Base-by-base conservation (phyloP, 2,329 filamentous ascomycete species). In the Aspergillus nomiae region DNA sequence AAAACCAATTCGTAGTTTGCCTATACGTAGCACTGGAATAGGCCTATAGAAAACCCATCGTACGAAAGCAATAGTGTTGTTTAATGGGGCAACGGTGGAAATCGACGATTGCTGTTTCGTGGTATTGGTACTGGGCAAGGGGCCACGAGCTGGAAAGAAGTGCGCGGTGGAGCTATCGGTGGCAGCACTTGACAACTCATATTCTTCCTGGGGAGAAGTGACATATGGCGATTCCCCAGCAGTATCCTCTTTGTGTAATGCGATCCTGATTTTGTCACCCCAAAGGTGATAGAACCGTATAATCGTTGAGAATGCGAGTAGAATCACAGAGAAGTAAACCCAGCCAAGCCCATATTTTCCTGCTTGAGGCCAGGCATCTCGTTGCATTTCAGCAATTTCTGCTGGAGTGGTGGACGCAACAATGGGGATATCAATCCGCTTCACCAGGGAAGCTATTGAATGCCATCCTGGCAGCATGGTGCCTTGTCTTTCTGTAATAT, bases 241-340 rank as follows among this genome's bases (percentile, higher is more conserved):
- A 70, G 92, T 84, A 74, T 92, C 88, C 73, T 95, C 89, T 80
- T 96, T 94, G 81, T 95, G 92, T 64, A 95, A 87, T 66, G 92
- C 94, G 69, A 94, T 91, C 69, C 94, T 88, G 68, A 96, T 92
- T 81, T 95, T 96, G 82, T 97, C 94, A 70, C 94, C 92, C 90
- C 92, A 97, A 69, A 90, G 89, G 77, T 97, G 91, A 84, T 94
- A 97, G 74, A 91, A 84, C 68, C 92, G 88, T 74, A 94, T 83
- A 12, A 90, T 72, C 12, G 90, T 80, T 5, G 94, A 88, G 59
- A 87, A 71, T 32, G 86, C 84, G 67, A 94, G 84, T 63, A 97
- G 77, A 57, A 89, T 87, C 56, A 96, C 77, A 58, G 90, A 89
- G 72, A 97, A 96, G 78, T 96, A 97, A 16, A 94, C 92, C 88